phyloP scores from a whole-genome alignment of 1,139 yeast species.

The Kurtzmaniella quercitrusa region DNA sequence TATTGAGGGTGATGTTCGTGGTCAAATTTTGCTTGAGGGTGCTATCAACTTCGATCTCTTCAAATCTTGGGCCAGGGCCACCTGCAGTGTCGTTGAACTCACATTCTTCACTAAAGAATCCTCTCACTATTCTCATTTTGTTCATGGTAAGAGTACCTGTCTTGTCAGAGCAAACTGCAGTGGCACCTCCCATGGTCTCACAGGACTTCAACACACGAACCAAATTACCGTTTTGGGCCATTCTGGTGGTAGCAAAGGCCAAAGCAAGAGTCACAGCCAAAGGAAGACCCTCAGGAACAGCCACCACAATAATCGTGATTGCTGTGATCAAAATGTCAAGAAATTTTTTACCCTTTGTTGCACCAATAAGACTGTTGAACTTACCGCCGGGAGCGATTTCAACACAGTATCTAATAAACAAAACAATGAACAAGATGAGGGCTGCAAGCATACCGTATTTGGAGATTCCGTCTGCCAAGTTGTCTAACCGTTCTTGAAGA shows the following conservation, averaged over 20 bases:
- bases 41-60: conserved; percentile 23
- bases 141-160: conserved; percentile 96
- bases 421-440: conserved; percentile 65
- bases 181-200: conserved; percentile 99
- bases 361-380: conserved; percentile 42
- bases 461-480: conserved; percentile 88
- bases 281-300: conserved; percentile 98
- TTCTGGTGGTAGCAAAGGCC: conserved; percentile 96
- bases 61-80: conserved; percentile 24
- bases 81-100: conserved; percentile 43
- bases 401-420: conserved; percentile 74
- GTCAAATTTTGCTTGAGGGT: conserved; percentile 37
- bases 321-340: conserved; percentile 86
- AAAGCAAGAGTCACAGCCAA: conserved; percentile 92
- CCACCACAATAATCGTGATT: conserved; percentile 90
- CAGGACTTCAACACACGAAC: conserved; percentile 93
- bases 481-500: conserved; percentile 74
- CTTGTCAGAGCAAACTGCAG: conserved; percentile 94
- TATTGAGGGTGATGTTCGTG: conserved; percentile 69
- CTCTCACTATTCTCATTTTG: conserved; percentile 83
- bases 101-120: conserved; percentile 48
- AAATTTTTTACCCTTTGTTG: conserved; percentile 81
- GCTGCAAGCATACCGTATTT: conserved; percentile 91
- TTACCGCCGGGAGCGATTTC: conserved; percentile 53
- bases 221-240: conserved; percentile 94